Conservation (phyloP, 2,329 filamentous ascomycete species). For the Chaetothyriales sp. region DNA sequence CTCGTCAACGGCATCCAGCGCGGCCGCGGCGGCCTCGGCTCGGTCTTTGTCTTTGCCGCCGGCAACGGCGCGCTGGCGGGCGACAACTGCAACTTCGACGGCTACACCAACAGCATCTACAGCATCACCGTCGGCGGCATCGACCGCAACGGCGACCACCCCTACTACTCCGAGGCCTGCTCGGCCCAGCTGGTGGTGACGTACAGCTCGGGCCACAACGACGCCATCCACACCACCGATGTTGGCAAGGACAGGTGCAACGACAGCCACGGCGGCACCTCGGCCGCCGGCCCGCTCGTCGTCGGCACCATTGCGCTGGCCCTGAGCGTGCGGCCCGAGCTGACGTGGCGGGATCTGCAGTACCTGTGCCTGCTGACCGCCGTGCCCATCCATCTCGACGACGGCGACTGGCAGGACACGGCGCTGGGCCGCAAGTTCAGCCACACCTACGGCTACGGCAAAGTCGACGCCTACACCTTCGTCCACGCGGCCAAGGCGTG, state of each 20-base stretch:
- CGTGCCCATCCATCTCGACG: slow-evolving; percentile 60
- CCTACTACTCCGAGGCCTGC: slow-evolving; percentile 92
- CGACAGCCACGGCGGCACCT: slow-evolving; percentile 78
- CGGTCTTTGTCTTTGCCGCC: slow-evolving; percentile 91
- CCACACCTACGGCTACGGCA: slow-evolving; percentile 91
- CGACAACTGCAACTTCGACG: slow-evolving; percentile 98
- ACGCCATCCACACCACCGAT: slow-evolving; percentile 92
- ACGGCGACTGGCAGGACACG: slow-evolving; percentile 69
- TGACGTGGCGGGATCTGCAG: slow-evolving; percentile 90
- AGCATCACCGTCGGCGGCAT: slow-evolving; percentile 93
- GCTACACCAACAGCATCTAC: slow-evolving; percentile 98
- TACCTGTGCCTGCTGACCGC: slow-evolving; percentile 79
- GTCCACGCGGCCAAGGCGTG: slow-evolving; percentile 77
- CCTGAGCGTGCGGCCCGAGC: slow-evolving; percentile 67
- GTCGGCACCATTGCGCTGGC: slow-evolving; percentile 86
- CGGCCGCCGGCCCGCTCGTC: slow-evolving; percentile 82
- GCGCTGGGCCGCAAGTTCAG: slow-evolving; percentile 74
- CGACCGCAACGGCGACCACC: slow-evolving; percentile 73
- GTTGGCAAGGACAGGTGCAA: slow-evolving; percentile 74
- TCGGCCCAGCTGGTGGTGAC: slow-evolving; percentile 92
- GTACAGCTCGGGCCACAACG: slow-evolving; percentile 80
- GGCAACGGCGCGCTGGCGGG: slow-evolving; percentile 78
- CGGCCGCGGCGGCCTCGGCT: slow-evolving; percentile 68
- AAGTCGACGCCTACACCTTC: slow-evolving; percentile 74
- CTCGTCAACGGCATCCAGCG: slow-evolving; percentile 89